Percentiles rank a stretch among this genome's conserved stretches.
Conservation (phyloP, 2,329 filamentous ascomycete genomes). For the Fusarium papillatum region DNA sequence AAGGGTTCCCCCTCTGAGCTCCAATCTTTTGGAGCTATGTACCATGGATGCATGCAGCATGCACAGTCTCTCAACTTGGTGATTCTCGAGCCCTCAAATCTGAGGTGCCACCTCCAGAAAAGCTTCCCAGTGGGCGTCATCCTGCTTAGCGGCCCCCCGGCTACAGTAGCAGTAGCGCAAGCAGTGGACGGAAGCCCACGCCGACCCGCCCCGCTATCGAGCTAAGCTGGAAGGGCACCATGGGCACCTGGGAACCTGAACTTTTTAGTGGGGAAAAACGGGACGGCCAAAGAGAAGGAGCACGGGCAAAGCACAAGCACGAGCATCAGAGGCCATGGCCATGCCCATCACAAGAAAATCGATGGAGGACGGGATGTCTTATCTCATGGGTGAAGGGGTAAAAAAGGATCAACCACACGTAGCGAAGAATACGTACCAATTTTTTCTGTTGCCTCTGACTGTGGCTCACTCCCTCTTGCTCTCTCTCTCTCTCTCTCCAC, state of each 20-base stretch:
- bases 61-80: conserved; percentile 3
- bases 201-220: conserved; percentile 32
- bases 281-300: not conserved
- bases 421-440: conserved; percentile 3
- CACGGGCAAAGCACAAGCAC: conserved; percentile 12
- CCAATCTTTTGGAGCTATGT: conserved; percentile 16
- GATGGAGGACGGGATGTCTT: conserved; percentile 30
- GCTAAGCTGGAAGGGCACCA: conserved; percentile 19
- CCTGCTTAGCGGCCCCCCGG: conserved; percentile 25
- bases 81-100: conserved; percentile 27
- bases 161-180: conserved; percentile 25
- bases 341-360: conserved; percentile 23
- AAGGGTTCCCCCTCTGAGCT: conserved; percentile 12
- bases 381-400: conserved; percentile 20
- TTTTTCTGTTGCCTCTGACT: conserved; percentile 26
- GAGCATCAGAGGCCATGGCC: conserved; percentile 13
- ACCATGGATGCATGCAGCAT: conserved; percentile 25
- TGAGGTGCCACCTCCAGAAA: conserved; percentile 17
- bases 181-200: conserved; percentile 30
- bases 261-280: conserved; percentile 38
- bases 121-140: conserved; percentile 37
- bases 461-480: conserved; percentile 2
- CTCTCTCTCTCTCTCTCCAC: conserved; percentile 4
- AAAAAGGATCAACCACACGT: conserved; percentile 3
- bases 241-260: conserved; percentile 25